Conservation (phyloP, 2,329 filamentous ascomycete species). For the Botrytis tulipae region DNA sequence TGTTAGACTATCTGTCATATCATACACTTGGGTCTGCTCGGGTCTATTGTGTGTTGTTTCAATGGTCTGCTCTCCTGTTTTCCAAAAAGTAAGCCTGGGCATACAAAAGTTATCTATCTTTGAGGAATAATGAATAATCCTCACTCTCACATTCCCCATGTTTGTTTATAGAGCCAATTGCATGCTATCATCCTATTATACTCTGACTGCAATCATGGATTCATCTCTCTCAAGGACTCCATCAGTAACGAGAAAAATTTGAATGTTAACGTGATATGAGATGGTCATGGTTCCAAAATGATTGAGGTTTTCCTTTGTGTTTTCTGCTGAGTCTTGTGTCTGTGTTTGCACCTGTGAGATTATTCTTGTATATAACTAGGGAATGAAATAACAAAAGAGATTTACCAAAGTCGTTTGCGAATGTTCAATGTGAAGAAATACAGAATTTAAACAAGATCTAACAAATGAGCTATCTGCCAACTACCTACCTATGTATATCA, state of each 20-base stretch:
- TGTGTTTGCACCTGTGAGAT: background rate
- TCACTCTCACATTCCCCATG: background rate
- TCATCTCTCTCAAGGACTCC: background rate
- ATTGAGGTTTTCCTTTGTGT: background rate
- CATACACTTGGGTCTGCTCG: constrained; percentile 12
- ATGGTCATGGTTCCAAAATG: background rate
- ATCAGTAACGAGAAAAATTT: background rate
- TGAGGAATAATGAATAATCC: constrained; percentile 4
- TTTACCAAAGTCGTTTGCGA: background rate
- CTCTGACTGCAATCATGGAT: background rate
- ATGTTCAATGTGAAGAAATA: background rate
- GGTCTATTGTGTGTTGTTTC: constrained; percentile 1
- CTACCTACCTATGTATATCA: background rate
- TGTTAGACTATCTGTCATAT: constrained; percentile 12
- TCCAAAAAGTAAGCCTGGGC: constrained; percentile 10
- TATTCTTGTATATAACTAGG: background rate
- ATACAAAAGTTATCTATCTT: constrained; percentile 20
- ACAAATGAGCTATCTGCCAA: background rate
- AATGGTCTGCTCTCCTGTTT: constrained; percentile 3
- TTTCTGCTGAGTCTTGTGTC: background rate
- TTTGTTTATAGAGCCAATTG: background rate
- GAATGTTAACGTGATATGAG: background rate
- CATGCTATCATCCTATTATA: background rate
- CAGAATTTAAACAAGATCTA: background rate
- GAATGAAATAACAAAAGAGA: background rate